Evolutionary conservation across 2,329 filamentous ascomycete genomes (phyloP).

Genomic region (Calonectria fujianensis): DNA sequence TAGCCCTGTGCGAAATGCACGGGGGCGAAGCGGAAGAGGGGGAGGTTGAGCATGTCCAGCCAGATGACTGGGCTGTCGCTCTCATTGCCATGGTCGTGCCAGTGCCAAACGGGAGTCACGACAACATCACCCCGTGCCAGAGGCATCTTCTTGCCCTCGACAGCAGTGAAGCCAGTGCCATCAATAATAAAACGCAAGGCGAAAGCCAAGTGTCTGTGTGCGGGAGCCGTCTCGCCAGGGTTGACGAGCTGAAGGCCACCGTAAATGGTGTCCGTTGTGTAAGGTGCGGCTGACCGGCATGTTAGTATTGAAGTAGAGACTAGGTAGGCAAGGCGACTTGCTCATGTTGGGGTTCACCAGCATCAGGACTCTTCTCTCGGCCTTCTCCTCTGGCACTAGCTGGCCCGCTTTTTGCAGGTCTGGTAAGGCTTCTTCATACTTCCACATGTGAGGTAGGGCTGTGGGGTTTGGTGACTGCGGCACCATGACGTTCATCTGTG

Average conservation of each 20-base stretch:
- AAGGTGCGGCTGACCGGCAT: conserved; percentile 65
- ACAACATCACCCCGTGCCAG: conserved; percentile 74
- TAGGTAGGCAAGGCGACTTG: conserved; percentile 29
- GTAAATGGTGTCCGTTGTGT: conserved; percentile 70
- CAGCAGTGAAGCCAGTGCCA: conserved; percentile 74
- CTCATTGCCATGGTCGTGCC: conserved; percentile 77
- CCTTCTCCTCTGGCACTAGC: conserved; percentile 62
- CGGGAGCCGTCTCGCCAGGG: conserved; percentile 73
- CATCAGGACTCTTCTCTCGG: conserved; percentile 65
- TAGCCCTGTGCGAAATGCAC: conserved; percentile 74
- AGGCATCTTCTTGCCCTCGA: conserved; percentile 71
- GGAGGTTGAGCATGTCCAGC: conserved; percentile 74
- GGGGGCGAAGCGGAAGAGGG: conserved; percentile 69
- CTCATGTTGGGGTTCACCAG: conserved; percentile 70
- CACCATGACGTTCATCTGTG: conserved; percentile 68
- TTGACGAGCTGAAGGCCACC: conserved; percentile 74
- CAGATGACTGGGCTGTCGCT: conserved; percentile 73
- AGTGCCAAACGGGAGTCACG: conserved; percentile 75
- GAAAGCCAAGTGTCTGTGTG: conserved; percentile 74
- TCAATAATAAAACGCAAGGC: conserved; percentile 76
- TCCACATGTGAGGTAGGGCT: conserved; percentile 63
- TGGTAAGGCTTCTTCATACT: conserved; percentile 60
- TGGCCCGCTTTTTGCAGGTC: conserved; percentile 59
- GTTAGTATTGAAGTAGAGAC: fast-evolving
- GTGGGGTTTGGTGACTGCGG: conserved; percentile 67